phyloP scores from a whole-genome alignment of 495 filamentous ascomycete genomes.

The Penicillium ochrochloron region DNA sequence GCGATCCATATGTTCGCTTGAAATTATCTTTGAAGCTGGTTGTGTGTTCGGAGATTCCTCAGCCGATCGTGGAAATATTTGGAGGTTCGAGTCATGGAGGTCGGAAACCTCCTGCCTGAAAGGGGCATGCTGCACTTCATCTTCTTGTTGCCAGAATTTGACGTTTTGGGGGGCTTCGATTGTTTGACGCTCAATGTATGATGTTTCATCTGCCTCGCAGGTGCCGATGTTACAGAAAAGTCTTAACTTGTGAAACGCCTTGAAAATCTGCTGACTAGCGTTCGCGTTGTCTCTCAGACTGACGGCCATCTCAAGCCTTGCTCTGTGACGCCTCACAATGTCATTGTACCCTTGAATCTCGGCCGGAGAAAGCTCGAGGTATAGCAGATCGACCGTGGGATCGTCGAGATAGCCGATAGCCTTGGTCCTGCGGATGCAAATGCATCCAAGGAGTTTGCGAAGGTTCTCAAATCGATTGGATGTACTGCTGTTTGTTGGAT shows the following conservation, averaged over 20 bases:
- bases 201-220: not conserved
- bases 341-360: constrained; percentile 1
- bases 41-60: constrained; percentile 1
- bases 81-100: not conserved
- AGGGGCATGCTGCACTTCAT: not conserved
- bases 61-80: not conserved
- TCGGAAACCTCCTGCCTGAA: not conserved
- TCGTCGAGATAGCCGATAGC: too few species aligned
- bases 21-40: not conserved
- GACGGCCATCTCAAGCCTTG: constrained; percentile 4
- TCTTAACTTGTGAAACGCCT: not conserved
- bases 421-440: too few species aligned
- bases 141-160: constrained; percentile 1
- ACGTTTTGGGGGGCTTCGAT: not conserved
- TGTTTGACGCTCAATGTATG: not conserved
- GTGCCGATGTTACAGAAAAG: constrained; percentile 3
- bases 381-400: too few species aligned
- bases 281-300: not conserved
- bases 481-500: too few species aligned
- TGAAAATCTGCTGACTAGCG: not conserved
- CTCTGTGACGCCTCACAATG: constrained; percentile 4
- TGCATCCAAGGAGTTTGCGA: too few species aligned
- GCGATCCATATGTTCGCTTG: too few species aligned
- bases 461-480: too few species aligned
- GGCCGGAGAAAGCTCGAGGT: not conserved